phyloP scores from a whole-genome alignment of 2,329 filamentous ascomycete species.

The Chaetomiaceae sp. region DNA sequence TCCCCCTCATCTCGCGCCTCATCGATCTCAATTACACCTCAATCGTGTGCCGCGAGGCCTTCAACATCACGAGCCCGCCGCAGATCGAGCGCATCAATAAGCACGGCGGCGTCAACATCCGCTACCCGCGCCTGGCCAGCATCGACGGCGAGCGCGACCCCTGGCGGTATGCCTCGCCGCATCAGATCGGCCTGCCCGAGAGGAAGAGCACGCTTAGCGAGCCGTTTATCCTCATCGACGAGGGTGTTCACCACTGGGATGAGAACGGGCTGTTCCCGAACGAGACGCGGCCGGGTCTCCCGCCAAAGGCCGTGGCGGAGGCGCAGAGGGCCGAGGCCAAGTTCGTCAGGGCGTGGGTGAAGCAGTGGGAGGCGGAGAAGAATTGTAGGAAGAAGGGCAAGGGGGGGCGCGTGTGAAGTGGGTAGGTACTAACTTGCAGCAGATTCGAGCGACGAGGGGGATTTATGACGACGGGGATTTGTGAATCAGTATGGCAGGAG shows the following conservation, averaged over 20 bases:
- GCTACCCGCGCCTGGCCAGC: constrained; percentile 69
- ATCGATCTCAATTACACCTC: constrained; percentile 60
- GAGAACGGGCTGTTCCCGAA: constrained; percentile 63
- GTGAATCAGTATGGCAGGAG: too few species aligned
- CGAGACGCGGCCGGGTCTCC: constrained; percentile 53
- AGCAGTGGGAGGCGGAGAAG: constrained; percentile 44
- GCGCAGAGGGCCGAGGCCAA: constrained; percentile 53
- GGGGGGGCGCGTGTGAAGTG: background rate
- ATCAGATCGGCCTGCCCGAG: constrained; percentile 56
- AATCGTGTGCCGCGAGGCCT: constrained; percentile 59
- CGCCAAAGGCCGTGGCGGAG: constrained; percentile 53
- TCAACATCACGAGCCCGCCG: constrained; percentile 62
- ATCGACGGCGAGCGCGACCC: constrained; percentile 76
- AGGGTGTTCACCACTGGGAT: constrained; percentile 80
- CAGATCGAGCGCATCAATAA: constrained; percentile 66
- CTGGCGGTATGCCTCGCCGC: constrained; percentile 70
- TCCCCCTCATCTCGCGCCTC: constrained; percentile 67
- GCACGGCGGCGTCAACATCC: constrained; percentile 68
- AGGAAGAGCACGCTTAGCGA: constrained; percentile 58
- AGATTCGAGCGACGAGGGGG: constrained; percentile 8
- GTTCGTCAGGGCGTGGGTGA: constrained; percentile 64
- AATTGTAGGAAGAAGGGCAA: constrained; percentile 7
- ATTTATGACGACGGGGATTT: background rate
- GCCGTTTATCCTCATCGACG: constrained; percentile 67
- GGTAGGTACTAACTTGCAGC: constrained; percentile 15